Evolutionary conservation across 306 rosid genomes (phyloP), one percentile per base, ranked within the genome.

Genomic region (Sicyos edulis): DNA sequence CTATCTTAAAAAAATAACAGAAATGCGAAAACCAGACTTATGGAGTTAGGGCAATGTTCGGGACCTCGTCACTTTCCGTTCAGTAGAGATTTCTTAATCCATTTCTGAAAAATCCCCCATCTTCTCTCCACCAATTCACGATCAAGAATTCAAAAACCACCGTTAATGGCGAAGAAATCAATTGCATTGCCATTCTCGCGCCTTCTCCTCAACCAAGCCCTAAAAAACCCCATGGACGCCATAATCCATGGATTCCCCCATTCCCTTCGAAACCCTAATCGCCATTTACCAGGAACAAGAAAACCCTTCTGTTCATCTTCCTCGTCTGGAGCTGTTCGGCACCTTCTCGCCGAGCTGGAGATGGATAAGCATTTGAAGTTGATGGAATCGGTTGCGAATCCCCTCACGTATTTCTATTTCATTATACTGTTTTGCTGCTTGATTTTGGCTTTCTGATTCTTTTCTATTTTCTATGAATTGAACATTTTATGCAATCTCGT

Each of bases 341-440:
- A 42, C 5, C 71, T 65, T 65, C 71, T 65, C 11, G 29, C 71
- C 32, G 10, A 65, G 71, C 10, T 65, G 34, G 53, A 65, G 5
- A 65, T 42, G 7, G 69, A 62, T 10, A 42, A 42, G 53, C 71
- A 20, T 63, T 63, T 40, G 70, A 37, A 63, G 17, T 44, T 42
- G 17, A 44, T 65, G 53, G 71, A 65, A 65, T 65, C 53, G 54
- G 71, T 65, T 65, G 71, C 71, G 20, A 65, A 17, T 17, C 50
- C 5, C 29, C 3, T 54, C 52, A 20, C 20, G 71, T 65, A 65
- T 65, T 40, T 65, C 54, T 1, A 11, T 65, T 65, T 65, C 54
- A 20, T 65, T 59, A 19, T 26, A 40, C 32, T 40, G 52, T 65
- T 65, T 52, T 62, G 49, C 50, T 62, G 14, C 49, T 21, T 16